Evolutionary conservation across 371 early-diverging fungal species (phyloP).

Genomic region (Zychaea mexicana): DNA sequence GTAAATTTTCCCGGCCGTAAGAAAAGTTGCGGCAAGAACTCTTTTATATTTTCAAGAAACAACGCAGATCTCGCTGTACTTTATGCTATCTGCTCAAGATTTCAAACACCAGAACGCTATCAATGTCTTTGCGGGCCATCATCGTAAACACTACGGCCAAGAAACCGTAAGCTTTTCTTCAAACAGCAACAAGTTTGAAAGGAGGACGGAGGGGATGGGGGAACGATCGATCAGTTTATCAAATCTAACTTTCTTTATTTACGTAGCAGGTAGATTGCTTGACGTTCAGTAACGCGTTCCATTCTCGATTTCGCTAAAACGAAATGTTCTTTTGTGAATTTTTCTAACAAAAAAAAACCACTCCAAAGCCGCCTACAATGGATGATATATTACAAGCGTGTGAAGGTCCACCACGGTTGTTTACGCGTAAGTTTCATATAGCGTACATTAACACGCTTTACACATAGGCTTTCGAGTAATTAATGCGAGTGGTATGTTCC

Average conservation of each 20-base stretch:
- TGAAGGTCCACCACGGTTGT: constrained; percentile 12
- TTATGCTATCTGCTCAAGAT: neutral
- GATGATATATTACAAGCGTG: constrained; percentile 13
- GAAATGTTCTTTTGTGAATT: neutral
- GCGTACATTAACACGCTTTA: neutral
- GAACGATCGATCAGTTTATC: no score
- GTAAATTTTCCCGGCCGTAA: no score
- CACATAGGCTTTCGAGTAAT: neutral
- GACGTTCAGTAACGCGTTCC: neutral
- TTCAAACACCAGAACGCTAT: constrained; percentile 8
- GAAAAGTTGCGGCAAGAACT: no score
- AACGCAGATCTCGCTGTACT: no score
- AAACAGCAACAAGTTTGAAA: neutral
- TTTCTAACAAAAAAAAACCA: neutral
- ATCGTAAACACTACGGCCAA: constrained; percentile 8
- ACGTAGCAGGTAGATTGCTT: constrained; percentile 3
- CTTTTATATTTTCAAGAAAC: neutral
- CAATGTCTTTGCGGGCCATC: constrained; percentile 2
- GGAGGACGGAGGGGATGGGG: no score
- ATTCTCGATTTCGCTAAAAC: neutral
- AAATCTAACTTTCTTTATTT: no score
- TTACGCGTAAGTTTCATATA: constrained; percentile 10
- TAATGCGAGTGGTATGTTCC: neutral
- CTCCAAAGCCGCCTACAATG: constrained; percentile 7
- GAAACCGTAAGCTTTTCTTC: constrained; percentile 9